Evolutionary conservation across 495 filamentous ascomycete genomes (phyloP), one percentile per base, ranked within the genome.

Genomic region (Parathielavia appendiculata): DNA sequence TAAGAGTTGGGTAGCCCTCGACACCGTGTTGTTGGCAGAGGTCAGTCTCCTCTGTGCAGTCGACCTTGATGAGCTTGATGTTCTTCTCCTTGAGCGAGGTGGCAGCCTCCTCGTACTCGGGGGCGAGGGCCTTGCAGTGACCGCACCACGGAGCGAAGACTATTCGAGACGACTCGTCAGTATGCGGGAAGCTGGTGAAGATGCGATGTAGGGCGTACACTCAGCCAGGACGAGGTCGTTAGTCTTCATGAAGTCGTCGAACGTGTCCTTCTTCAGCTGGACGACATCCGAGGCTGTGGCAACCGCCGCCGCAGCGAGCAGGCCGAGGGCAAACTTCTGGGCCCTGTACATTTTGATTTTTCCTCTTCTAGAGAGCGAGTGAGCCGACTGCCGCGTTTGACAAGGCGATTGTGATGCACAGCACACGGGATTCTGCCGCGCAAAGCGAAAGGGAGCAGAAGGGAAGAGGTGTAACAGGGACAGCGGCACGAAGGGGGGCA

Each of bases 1-100:
- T 99, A 63, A 99, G 80, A 54, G 93, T 99, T 26, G 93, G 93
- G 78, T 97, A 99, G 51, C 93, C 93, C 77, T 96, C 91, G 22
- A 99, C 91, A 52, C 90, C 91, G 64, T 87, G 90, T 60, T 81
- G 75, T 73, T 90, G 83, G 81, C 93, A 99, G 58, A 99, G 85
- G 14, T 93, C 90, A 57, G 86, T 78, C 79, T 99, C 90, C 63
- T 84, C 91, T 66, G 93, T 97, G 79, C 93, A 99, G 76, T 98
- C 93, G 63, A 99, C 80, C 82, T 99, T 97, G 65, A 82, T 91
- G 47, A 99, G 72, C 59, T 84, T 81, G 69, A 99, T 97, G 59
- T 91, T 79, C 82, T 97, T 99, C 76, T 88, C 86, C 80, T 97
- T 99, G 63, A 99, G 77, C 44, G 87, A 85, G 0, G 91, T 95